Base-by-base conservation (phyloP, 2,329 filamentous ascomycete genomes). In the Fusarium chaquense region DNA sequence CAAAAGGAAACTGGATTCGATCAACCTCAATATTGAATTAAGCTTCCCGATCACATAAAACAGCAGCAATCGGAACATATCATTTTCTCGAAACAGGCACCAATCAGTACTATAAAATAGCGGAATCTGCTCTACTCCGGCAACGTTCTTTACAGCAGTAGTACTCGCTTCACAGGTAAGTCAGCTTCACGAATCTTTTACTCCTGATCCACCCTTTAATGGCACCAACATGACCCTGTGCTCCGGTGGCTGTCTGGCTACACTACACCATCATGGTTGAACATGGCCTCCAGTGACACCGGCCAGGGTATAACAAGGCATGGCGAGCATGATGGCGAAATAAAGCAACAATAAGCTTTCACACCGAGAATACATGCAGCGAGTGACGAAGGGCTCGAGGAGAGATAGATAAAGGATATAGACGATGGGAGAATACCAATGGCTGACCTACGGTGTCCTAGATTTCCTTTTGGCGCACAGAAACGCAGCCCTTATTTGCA, bases 371-470 rank as follows among this genome's bases (percentile, higher is more conserved):
- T n/a, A 38, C 32, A 33, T 43, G 9, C 15, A 45, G 33, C 33
- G 13, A 20, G 38, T 40, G 20, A 44, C 22, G 28, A 20, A 22
- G 12, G n/a, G 22, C 13, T 22, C 13, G 63, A 59, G 38, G 28
- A 15, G 49, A 58, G 58, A 54, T 38, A 53, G 36, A 51, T 33
- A 45, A 51, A 16, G 33, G 20, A 67, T 28, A 54, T 43, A 51
- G 28, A 53, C 36, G 41, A 57, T 28, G 53, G 41, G 35, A 59
- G 44, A 44, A 20, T 45, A 11, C 46, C 55, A 36, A 45, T 68
- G 47, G 66, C 67, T 70, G 54, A 70, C 67, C 46, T 64, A 51
- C 33, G 38, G 35, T 55, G 32, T 67, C 40, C 47, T 41, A 70
- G 67, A 28, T 58, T 55, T 55, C 38, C 52, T 47, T 41, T 54